A percentile compares a stretch with the other conserved stretches of the same genome.
phyloP scores from a whole-genome alignment of 2,329 filamentous ascomycete species.

The Lachnellula willkommii region DNA sequence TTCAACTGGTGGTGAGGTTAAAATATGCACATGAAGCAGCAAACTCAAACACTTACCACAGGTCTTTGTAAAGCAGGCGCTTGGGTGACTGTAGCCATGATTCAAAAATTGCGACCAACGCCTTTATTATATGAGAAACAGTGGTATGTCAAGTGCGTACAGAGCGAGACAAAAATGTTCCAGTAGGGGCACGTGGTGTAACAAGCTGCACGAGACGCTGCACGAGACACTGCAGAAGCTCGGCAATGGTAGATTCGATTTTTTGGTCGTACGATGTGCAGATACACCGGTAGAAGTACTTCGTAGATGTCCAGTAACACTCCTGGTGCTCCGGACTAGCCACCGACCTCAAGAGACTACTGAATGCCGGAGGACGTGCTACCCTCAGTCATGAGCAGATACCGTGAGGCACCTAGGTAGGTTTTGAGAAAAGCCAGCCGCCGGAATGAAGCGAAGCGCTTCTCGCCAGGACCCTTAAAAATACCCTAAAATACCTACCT shows the following conservation, averaged over 20 bases:
- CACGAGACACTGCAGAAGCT: background rate
- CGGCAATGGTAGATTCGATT: background rate
- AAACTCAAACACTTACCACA: conserved; percentile 6
- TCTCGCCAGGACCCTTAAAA: background rate
- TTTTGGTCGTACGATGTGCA: background rate
- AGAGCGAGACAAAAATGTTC: conserved; percentile 1
- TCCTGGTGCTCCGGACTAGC: too few species aligned
- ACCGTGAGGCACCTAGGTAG: too few species aligned
- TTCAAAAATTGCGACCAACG: background rate
- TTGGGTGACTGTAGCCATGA: conserved; percentile 7
- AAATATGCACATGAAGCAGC: conserved; percentile 5
- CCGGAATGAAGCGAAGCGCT: too few species aligned
- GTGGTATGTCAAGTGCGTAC: background rate
- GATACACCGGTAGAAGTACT: background rate
- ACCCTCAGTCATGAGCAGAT: too few species aligned
- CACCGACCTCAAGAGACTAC: too few species aligned
- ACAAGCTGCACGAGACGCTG: background rate
- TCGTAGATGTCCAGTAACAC: background rate
- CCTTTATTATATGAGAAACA: conserved; percentile 1
- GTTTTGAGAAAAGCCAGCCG: too few species aligned
- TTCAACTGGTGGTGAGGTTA: conserved; percentile 16
- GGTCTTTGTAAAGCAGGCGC: conserved; percentile 6
- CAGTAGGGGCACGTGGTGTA: background rate
- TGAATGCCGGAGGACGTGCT: too few species aligned
- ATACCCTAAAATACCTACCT: background rate